Conservation (phyloP, 2,329 filamentous ascomycete genomes). For the Hirsutella minnesotensis region DNA sequence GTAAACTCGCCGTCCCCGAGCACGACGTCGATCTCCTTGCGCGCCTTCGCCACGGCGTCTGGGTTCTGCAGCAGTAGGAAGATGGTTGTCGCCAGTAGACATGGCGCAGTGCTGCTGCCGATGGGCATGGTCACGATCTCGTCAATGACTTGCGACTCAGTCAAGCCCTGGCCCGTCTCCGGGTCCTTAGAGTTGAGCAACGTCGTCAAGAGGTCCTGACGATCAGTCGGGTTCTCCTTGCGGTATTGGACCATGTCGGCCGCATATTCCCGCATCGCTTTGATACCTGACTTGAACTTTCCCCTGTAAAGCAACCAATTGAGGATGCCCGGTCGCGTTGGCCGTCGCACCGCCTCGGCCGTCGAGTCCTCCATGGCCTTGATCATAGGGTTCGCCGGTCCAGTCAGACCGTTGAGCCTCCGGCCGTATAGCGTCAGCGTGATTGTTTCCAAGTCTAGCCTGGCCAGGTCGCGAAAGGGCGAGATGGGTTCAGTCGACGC, state of each 20-base stretch:
- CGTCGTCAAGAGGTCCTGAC: constrained; percentile 49
- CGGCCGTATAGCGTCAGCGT: constrained; percentile 39
- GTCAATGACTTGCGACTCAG: constrained; percentile 49
- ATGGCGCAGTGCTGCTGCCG: constrained; percentile 38
- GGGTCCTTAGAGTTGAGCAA: constrained; percentile 49
- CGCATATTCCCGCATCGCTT: constrained; percentile 41
- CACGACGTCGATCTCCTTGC: constrained; percentile 41
- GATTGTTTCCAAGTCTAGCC: constrained; percentile 39
- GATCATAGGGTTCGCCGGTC: constrained; percentile 35
- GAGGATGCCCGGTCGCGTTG: constrained; percentile 36
- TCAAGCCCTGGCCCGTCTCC: constrained; percentile 45
- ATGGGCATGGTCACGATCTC: constrained; percentile 60
- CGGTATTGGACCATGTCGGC: constrained; percentile 45
- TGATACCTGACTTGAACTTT: constrained; percentile 42
- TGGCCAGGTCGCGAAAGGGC: constrained; percentile 37
- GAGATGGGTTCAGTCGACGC: constrained; percentile 25
- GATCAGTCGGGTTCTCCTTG: constrained; percentile 37
- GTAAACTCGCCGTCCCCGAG: constrained; percentile 31
- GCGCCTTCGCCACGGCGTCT: constrained; percentile 31
- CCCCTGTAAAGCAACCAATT: constrained; percentile 39
- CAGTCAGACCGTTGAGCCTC: constrained; percentile 32
- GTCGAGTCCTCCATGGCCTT: constrained; percentile 43
- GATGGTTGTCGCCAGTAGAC: constrained; percentile 31
- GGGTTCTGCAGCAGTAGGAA: constrained; percentile 41
- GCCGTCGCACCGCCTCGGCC: constrained; percentile 42